Conservation (phyloP, 306 rosid genomes). For the Pyrus bretschneideri region DNA sequence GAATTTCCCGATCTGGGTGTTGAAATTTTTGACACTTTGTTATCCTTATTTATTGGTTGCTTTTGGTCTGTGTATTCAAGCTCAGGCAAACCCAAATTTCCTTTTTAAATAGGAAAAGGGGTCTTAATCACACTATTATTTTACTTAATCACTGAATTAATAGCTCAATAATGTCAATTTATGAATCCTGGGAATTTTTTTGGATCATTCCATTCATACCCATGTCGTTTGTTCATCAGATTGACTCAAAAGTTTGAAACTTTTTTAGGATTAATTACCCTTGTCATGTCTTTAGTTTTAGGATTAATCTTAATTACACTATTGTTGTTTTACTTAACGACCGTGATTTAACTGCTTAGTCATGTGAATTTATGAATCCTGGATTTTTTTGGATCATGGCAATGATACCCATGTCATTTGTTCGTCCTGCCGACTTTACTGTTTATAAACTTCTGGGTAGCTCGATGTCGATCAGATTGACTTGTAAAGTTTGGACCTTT, state of each 20-base stretch:
- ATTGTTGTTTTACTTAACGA: no score
- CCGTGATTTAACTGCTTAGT: not conserved
- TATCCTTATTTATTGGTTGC: slow-evolving; percentile 9
- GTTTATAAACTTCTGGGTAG: slow-evolving; percentile 3
- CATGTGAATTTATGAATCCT: not conserved
- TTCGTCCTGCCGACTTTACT: not conserved
- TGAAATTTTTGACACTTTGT: slow-evolving; percentile 8
- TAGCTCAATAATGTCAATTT: slow-evolving; percentile 8
- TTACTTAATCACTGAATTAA: not conserved
- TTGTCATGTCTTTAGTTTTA: not conserved
- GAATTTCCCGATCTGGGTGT: slow-evolving; percentile 42
- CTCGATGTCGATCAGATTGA: not conserved
- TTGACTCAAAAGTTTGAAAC: not conserved
- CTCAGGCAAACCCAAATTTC: slow-evolving; percentile 26
- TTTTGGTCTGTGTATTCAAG: slow-evolving; percentile 17
- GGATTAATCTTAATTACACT: not conserved
- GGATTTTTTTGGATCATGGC: not conserved
- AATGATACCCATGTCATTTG: not conserved
- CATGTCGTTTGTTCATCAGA: not conserved
- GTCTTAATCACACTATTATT: not conserved
- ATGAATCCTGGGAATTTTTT: not conserved
- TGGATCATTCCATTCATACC: not conserved
- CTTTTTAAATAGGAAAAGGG: not conserved
- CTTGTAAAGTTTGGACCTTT: slow-evolving; percentile 9
- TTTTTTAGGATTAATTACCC: slow-evolving; percentile 12